Percentiles rank a stretch among this genome's conserved stretches.
phyloP scores from a whole-genome alignment of 306 rosid species.

The Luffa acutangula region DNA sequence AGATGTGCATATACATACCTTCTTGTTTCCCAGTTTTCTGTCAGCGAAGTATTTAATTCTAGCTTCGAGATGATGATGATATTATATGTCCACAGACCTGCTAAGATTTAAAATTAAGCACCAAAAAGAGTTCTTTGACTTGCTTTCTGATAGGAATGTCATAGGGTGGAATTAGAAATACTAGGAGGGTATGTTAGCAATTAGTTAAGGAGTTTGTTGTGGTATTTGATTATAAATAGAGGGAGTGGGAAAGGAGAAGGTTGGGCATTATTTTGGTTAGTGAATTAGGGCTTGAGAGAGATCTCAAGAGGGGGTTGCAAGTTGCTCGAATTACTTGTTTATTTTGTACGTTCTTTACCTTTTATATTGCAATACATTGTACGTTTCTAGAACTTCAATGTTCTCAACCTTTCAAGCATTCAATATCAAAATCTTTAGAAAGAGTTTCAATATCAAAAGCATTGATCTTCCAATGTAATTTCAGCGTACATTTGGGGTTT shows the following conservation, averaged over 20 bases:
- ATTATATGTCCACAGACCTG: not conserved
- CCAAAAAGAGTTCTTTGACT: not conserved
- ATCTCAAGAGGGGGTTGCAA: too few species aligned
- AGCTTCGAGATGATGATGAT: not conserved
- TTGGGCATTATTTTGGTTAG: too few species aligned
- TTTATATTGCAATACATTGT: too few species aligned
- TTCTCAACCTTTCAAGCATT: not conserved
- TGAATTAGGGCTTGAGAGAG: too few species aligned
- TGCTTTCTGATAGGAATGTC: not conserved
- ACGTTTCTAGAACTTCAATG: not conserved
- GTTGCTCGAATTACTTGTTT: too few species aligned
- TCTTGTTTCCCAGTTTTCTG: not conserved
- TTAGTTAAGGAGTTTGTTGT: too few species aligned
- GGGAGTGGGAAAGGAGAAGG: too few species aligned
- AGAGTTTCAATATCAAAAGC: not conserved
- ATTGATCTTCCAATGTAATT: not conserved
- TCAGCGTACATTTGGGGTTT: slow-evolving; percentile 67
- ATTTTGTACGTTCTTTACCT: too few species aligned
- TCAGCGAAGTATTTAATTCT: not conserved
- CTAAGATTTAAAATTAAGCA: not conserved
- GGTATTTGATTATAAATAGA: too few species aligned
- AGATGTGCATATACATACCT: not conserved
- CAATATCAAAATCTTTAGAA: not conserved
- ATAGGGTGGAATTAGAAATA: too few species aligned
- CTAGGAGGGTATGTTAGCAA: too few species aligned